Evolutionary conservation across 179 eudicot species (phyloP).

Genomic region (Monotropa hypopitys): DNA sequence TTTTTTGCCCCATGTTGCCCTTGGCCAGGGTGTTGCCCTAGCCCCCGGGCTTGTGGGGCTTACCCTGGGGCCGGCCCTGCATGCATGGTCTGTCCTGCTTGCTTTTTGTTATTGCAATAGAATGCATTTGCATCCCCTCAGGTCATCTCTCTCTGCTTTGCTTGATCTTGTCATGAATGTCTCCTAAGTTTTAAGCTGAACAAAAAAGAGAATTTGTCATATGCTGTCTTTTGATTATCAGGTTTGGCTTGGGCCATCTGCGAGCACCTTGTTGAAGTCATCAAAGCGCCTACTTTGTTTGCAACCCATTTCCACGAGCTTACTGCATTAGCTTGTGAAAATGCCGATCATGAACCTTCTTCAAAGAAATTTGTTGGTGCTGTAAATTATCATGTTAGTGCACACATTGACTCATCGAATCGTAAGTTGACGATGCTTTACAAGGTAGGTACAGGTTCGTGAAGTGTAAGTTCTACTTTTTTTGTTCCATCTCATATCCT

Average conservation of each 20-base stretch:
- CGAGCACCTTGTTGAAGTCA: constrained; percentile 82
- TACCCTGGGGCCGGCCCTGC: no score
- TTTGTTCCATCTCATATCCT: not conserved
- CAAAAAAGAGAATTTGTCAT: not conserved
- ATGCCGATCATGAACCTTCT: constrained; percentile 27
- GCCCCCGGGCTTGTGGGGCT: no score
- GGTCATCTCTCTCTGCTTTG: not conserved
- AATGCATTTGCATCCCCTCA: not conserved
- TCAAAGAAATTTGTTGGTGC: constrained; percentile 44
- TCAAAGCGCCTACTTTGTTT: constrained; percentile 90
- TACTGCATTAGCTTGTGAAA: constrained; percentile 72
- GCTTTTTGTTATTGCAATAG: not conserved
- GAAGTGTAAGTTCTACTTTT: not conserved
- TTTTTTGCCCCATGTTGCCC: no score
- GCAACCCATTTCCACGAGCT: constrained; percentile 99
- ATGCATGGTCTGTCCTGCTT: not conserved
- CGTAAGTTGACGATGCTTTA: constrained; percentile 94
- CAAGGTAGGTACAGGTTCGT: constrained; percentile 42
- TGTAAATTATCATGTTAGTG: constrained; percentile 89
- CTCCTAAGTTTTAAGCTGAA: not conserved
- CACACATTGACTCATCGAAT: constrained; percentile 83
- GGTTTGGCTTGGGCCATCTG: constrained; percentile 99
- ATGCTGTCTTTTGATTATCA: constrained; percentile 18
- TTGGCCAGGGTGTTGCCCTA: no score
- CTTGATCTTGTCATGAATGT: not conserved